These are phyloP conservation scores for Gossypium thurberi DNA, from an alignment of 345 rosid species.

Conservation along the genomic window DNA sequence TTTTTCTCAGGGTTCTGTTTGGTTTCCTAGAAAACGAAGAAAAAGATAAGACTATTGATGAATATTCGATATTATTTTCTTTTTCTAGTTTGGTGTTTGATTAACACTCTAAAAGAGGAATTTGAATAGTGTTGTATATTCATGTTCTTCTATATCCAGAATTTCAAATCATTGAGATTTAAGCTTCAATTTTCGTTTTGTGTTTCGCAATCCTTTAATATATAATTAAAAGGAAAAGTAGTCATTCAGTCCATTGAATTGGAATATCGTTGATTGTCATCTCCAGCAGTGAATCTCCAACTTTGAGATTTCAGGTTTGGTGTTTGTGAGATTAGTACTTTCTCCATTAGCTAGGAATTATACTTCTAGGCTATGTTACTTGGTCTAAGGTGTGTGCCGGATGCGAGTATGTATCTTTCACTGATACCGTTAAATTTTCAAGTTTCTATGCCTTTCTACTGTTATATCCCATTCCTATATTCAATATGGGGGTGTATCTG, in stretches of 20 bases:
- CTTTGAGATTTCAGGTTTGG: neutral
- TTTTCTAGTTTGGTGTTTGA: neutral
- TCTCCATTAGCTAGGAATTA: too few relatives aligned
- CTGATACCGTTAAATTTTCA: too few relatives aligned
- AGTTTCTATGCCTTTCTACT: too few relatives aligned
- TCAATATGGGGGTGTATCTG: too few relatives aligned
- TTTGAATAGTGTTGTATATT: neutral
- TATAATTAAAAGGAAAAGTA: neutral
- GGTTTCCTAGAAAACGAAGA: neutral
- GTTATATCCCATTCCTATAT: too few relatives aligned
- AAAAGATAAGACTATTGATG: neutral
- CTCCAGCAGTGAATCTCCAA: neutral
- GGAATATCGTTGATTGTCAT: neutral
- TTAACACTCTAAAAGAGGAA: neutral
- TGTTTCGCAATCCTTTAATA: neutral
- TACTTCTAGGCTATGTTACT: neutral
- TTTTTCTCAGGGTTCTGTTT: conserved; percentile 2
- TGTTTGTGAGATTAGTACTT: neutral
- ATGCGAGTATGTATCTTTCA: too few relatives aligned
- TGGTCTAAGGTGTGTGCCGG: neutral
- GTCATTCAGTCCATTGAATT: neutral
- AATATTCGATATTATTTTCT: neutral
- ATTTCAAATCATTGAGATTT: neutral
- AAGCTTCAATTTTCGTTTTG: neutral
- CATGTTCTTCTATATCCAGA: neutral